phyloP scores from a whole-genome alignment of 2,329 filamentous ascomycete genomes.

The Colletotrichum eremochloae region DNA sequence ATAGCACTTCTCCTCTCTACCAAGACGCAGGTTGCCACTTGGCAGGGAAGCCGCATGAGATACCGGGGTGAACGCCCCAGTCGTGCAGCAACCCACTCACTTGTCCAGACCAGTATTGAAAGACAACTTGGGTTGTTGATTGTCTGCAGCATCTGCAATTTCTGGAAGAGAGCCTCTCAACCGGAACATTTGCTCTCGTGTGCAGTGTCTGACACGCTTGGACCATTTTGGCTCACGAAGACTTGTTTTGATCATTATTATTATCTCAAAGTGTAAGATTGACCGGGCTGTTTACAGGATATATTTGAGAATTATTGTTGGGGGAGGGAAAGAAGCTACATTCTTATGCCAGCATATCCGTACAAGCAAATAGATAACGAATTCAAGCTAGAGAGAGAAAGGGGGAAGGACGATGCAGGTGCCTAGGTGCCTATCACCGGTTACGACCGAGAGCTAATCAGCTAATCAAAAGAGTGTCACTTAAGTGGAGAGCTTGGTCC shows the following conservation, averaged over 20 bases:
- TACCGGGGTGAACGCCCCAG: constrained; percentile 15
- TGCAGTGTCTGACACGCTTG: constrained; percentile 12
- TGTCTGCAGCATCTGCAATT: constrained; percentile 16
- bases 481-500: neutral
- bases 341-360: neutral
- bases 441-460: neutral
- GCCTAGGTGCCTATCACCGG: too few relatives aligned
- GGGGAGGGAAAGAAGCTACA: neutral
- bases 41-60: constrained; percentile 34
- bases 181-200: constrained; percentile 9
- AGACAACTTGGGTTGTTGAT: constrained; percentile 1
- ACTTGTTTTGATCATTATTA: neutral
- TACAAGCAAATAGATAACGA: neutral
- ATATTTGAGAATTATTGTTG: neutral
- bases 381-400: neutral
- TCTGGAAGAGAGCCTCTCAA: neutral
- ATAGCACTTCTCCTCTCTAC: constrained; percentile 17
- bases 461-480: neutral
- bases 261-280: constrained; percentile 3
- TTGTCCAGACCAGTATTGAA: neutral
- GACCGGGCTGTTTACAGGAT: constrained; percentile 1
- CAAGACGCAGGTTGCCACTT: constrained; percentile 34
- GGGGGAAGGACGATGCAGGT: neutral
- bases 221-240: constrained; percentile 10
- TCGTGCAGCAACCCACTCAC: constrained; percentile 15